Evolutionary conservation across 306 rosid genomes (phyloP).

Genomic region (Castanopsis chinensis): DNA sequence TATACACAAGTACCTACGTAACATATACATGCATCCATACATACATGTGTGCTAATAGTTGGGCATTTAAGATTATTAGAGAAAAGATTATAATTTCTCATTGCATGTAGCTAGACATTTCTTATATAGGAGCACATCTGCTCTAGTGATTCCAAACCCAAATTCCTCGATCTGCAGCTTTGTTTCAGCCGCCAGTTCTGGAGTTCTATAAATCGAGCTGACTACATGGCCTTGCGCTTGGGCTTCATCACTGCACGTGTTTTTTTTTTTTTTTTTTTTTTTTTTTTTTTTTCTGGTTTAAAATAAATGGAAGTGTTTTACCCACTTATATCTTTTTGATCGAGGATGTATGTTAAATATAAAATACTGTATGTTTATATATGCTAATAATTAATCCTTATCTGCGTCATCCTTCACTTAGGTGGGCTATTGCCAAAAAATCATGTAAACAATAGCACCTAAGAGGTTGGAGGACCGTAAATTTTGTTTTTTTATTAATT

Average conservation of each 20-base stretch:
- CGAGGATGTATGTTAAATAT: background rate
- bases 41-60: background rate
- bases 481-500: too few species aligned
- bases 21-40: background rate
- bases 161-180: constrained; percentile 53
- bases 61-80: background rate
- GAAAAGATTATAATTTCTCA: background rate
- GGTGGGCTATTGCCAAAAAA: background rate
- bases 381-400: background rate
- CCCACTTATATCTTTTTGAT: background rate
- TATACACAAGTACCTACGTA: too few species aligned
- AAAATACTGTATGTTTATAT: background rate
- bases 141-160: background rate
- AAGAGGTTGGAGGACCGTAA: background rate
- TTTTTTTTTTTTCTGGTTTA: constrained; percentile 2
- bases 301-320: background rate
- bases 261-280: too few species aligned
- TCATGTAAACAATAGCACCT: background rate
- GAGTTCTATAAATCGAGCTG: constrained; percentile 81
- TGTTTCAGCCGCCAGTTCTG: constrained; percentile 95
- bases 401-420: background rate
- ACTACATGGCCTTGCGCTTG: constrained; percentile 87
- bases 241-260: constrained; percentile 76
- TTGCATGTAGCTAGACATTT: constrained; percentile 1
- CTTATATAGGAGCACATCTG: background rate